These are phyloP conservation scores for Colletotrichum sidae DNA, from an alignment of 2,329 filamentous ascomycete genomes.

Conservation along the genomic window DNA sequence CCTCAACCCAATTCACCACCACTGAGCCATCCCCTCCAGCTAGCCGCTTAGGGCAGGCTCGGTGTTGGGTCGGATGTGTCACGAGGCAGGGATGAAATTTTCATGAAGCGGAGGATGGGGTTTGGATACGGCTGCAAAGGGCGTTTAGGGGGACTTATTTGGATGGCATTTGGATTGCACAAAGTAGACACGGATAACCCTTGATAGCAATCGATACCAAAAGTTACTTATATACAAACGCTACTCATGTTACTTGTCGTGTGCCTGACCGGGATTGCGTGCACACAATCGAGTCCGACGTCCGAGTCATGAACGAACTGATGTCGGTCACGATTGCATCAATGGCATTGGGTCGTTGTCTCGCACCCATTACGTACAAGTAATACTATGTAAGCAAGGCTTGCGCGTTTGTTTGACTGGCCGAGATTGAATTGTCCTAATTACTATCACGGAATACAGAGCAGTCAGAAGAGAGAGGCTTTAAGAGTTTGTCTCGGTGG, in stretches of 20 bases:
- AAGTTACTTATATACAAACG: background rate
- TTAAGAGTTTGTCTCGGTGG: too few relatives aligned
- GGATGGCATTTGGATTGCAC: slow-evolving; percentile 6
- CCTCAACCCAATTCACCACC: slow-evolving; percentile 38
- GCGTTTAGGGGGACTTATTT: slow-evolving; percentile 23
- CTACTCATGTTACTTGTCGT: too few relatives aligned
- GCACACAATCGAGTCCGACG: background rate
- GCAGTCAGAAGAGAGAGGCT: too few relatives aligned
- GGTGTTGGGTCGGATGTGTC: background rate
- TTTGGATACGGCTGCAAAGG: slow-evolving; percentile 5
- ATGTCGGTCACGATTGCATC: too few relatives aligned
- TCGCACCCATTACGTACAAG: too few relatives aligned
- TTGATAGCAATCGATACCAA: slow-evolving; percentile 21
- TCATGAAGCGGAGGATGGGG: slow-evolving; percentile 4
- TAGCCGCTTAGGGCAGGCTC: background rate
- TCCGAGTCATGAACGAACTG: slow-evolving; percentile 18
- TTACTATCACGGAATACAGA: too few relatives aligned
- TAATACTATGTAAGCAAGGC: too few relatives aligned
- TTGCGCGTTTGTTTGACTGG: too few relatives aligned
- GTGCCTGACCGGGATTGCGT: too few relatives aligned
- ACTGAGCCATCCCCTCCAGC: slow-evolving; percentile 15
- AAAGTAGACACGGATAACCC: slow-evolving; percentile 30
- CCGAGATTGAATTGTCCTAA: too few relatives aligned
- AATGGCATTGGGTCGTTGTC: too few relatives aligned
- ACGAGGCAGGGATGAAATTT: background rate